Percentiles rank a stretch among this genome's conserved stretches.
Conservation (phyloP, 306 rosid genomes). For the Quercus agrifolia region DNA sequence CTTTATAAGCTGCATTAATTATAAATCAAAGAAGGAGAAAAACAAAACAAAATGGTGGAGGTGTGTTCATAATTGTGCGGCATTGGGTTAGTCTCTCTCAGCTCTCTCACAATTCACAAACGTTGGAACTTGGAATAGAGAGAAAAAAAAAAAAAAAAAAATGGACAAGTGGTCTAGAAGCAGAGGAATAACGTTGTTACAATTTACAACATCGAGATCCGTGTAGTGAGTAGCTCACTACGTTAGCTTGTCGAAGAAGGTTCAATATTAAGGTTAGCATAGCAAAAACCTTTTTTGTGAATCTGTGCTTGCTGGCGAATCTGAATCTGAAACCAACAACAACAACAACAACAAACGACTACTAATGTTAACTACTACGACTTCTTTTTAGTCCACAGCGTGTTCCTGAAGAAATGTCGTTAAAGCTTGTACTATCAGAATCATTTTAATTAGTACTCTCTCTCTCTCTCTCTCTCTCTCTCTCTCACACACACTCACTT, state of each 20-base stretch:
- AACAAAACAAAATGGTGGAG: too few relatives aligned
- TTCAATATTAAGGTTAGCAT: background rate
- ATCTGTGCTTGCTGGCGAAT: constrained; percentile 35
- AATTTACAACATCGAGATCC: background rate
- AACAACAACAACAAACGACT: constrained; percentile 1
- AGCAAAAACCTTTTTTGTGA: constrained; percentile 20
- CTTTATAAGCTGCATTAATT: too few relatives aligned
- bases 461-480: background rate
- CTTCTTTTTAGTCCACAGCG: constrained; percentile 9
- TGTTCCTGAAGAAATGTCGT: constrained; percentile 59
- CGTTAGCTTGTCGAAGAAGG: constrained; percentile 34
- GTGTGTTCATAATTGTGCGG: too few relatives aligned
- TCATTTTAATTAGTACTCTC: background rate
- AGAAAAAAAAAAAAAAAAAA: background rate
- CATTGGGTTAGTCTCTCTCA: too few relatives aligned
- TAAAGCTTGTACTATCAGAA: constrained; percentile 26
- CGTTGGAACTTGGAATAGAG: background rate
- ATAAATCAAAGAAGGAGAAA: too few relatives aligned
- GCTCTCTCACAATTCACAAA: too few relatives aligned
- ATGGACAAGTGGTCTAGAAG: background rate
- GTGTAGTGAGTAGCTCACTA: background rate
- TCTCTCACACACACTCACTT: background rate
- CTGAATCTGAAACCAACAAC: background rate
- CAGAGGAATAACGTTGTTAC: background rate
- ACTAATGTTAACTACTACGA: background rate